Base-by-base conservation (phyloP, 208 protist genomes). In the Trypanosomatidae sp. region DNA sequence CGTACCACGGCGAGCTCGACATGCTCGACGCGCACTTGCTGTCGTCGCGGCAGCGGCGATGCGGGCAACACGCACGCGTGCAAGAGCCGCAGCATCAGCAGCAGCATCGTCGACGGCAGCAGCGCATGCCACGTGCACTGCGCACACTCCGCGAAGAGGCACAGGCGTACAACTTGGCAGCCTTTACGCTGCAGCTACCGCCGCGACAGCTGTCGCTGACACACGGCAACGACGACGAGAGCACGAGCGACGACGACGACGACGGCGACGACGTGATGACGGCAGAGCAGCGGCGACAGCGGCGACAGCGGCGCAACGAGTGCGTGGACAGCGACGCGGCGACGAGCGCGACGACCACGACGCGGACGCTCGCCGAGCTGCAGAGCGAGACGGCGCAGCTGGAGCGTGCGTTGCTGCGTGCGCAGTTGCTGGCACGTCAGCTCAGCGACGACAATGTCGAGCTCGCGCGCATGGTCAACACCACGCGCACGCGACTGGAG, bases 1-100 rank as follows among this genome's bases (percentile, higher is more conserved):
- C 76, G 6, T 92, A 97, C 35, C 76, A 91, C 51, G 71, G 62
- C 20, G 93, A 98, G 61, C 51, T 93, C 5, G 65, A 92, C 51
- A 90, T 85, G 47, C 49, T 96, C 20, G 73, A 86, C 27, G 71
- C 70, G 38, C 79, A 88, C 55, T 71, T 92, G 10, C 22, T 50
- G 23, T 2, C 10, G 42, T 22, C 4, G 28, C 38, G 3, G 28
- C 50, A 13, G 46, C n/a, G n/a, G n/a, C n/a, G 32, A 24, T 41
- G 20, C 19, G 49, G 32, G 25, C 58, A n/a, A n/a, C n/a, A n/a
- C n/a, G n/a, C n/a, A n/a, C n/a, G n/a, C n/a, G n/a, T n/a, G n/a
- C n/a, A n/a, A n/a, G n/a, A n/a, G n/a, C n/a, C n/a, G n/a, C n/a
- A n/a, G n/a, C n/a, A n/a, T n/a, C n/a, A n/a, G n/a, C n/a, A n/a